phyloP scores from a whole-genome alignment of 2,329 filamentous ascomycete genomes.

The Exophiala xenobiotica region DNA sequence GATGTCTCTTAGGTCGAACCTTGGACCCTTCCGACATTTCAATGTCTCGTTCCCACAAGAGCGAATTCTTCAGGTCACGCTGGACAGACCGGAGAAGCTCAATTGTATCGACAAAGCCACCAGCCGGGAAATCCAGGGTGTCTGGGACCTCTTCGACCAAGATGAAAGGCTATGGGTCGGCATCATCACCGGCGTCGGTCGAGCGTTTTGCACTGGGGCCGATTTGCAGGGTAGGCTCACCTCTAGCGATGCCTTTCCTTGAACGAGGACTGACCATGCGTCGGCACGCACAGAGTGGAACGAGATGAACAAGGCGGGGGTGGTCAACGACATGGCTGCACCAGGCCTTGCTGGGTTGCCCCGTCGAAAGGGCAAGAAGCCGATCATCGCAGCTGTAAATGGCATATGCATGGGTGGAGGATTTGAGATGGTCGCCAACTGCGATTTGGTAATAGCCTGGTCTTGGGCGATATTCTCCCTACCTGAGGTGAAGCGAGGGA shows the following conservation, averaged over 20 bases:
- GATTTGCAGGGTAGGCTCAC: slow-evolving; percentile 45
- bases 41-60: slow-evolving; percentile 43
- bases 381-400: slow-evolving; percentile 72
- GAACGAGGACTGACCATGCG: slow-evolving; percentile 1
- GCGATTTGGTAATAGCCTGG: slow-evolving; percentile 66
- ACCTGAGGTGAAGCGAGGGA: slow-evolving; percentile 69
- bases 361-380: slow-evolving; percentile 67
- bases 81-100: slow-evolving; percentile 43
- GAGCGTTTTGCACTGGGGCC: slow-evolving; percentile 46
- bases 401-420: slow-evolving; percentile 72
- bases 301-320: slow-evolving; percentile 21
- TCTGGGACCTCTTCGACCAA: slow-evolving; percentile 47
- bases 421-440: slow-evolving; percentile 72
- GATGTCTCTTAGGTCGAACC: slow-evolving; percentile 33
- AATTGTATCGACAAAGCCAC: slow-evolving; percentile 46
- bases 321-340: slow-evolving; percentile 26
- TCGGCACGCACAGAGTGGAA: slow-evolving; percentile 27
- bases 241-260: not conserved
- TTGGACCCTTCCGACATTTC: slow-evolving; percentile 6
- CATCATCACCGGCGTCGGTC: slow-evolving; percentile 43
- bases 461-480: slow-evolving; percentile 61
- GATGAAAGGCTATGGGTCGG: slow-evolving; percentile 43
- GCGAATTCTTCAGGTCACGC: slow-evolving; percentile 48
- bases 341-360: slow-evolving; percentile 37
- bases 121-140: slow-evolving; percentile 40